Evolutionary conservation across 192 early-diverging fungal genomes (phyloP).

Genomic region (Dissophora globulifera): DNA sequence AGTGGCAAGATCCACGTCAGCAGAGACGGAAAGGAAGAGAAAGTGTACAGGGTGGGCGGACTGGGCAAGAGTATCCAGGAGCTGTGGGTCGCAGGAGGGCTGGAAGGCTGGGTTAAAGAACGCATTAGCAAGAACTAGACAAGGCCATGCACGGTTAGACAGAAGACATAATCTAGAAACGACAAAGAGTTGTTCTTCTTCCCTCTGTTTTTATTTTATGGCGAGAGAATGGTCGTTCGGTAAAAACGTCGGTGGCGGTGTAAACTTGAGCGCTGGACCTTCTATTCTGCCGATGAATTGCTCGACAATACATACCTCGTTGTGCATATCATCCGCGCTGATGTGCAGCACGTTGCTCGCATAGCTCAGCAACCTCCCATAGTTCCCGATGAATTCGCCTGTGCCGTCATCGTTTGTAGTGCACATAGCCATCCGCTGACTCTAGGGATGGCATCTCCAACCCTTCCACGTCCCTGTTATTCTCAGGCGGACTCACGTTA

Average conservation of each 20-base stretch:
- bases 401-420: constrained; percentile 12
- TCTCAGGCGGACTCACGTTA: constrained; percentile 5
- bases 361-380: constrained; percentile 28
- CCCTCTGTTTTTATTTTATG: too few relatives aligned
- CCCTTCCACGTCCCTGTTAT: background rate
- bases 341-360: constrained; percentile 20
- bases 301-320: too few relatives aligned
- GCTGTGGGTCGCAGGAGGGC: constrained; percentile 90
- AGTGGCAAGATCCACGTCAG: constrained; percentile 61
- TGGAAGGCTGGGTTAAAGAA: constrained; percentile 95
- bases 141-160: too few relatives aligned
- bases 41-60: constrained; percentile 60
- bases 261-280: background rate
- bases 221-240: too few relatives aligned
- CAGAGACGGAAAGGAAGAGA: constrained; percentile 44
- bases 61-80: constrained; percentile 98
- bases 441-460: constrained; percentile 9
- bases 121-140: constrained; percentile 36
- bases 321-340: background rate
- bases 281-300: constrained; percentile 8
- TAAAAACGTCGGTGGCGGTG: too few relatives aligned
- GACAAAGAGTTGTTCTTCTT: too few relatives aligned
- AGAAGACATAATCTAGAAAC: too few relatives aligned
- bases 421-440: constrained; percentile 27
- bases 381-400: constrained; percentile 14